Conservation (phyloP, 2,329 filamentous ascomycete species). For the Canariomyces notabilis region DNA sequence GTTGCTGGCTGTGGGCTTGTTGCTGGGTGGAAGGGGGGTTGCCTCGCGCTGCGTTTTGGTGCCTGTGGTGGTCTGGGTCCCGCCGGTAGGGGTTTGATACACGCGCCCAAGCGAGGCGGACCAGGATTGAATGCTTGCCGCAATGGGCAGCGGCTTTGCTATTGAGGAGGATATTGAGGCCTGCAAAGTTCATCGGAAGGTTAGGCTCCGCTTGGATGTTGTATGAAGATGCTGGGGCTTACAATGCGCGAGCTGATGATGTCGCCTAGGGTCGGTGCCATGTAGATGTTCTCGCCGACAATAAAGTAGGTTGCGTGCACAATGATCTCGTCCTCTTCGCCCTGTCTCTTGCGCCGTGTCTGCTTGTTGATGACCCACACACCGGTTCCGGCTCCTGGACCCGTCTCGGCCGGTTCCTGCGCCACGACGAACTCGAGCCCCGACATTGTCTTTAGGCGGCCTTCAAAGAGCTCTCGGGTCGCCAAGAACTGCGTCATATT, state of each 20-base stretch:
- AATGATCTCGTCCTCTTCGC: constrained; percentile 52
- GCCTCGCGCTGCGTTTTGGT: constrained; percentile 38
- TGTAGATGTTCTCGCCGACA: constrained; percentile 61
- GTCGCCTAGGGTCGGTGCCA: constrained; percentile 58
- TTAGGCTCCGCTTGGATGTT: neutral
- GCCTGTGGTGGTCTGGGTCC: constrained; percentile 9
- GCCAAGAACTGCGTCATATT: constrained; percentile 53
- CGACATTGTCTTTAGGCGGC: constrained; percentile 57
- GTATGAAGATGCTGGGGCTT: constrained; percentile 25
- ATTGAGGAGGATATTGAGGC: constrained; percentile 52
- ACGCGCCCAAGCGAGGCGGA: constrained; percentile 49
- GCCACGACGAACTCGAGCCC: constrained; percentile 64
- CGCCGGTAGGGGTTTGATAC: constrained; percentile 40
- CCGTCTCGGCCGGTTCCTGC: constrained; percentile 59
- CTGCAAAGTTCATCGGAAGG: constrained; percentile 28
- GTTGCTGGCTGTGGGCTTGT: constrained; percentile 25
- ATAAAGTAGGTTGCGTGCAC: constrained; percentile 60
- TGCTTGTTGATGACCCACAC: constrained; percentile 69
- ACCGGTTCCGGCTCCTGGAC: constrained; percentile 55
- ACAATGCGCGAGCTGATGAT: constrained; percentile 57
- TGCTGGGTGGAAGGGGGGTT: constrained; percentile 46
- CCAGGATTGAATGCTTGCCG: constrained; percentile 50
- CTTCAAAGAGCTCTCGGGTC: constrained; percentile 60
- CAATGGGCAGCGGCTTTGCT: constrained; percentile 47
- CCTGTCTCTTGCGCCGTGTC: constrained; percentile 52